A percentile compares a stretch with the other conserved stretches of the same genome.
Evolutionary conservation across 169 alveolate genomes (phyloP).

Genomic region (Cryptosporidium canis): DNA sequence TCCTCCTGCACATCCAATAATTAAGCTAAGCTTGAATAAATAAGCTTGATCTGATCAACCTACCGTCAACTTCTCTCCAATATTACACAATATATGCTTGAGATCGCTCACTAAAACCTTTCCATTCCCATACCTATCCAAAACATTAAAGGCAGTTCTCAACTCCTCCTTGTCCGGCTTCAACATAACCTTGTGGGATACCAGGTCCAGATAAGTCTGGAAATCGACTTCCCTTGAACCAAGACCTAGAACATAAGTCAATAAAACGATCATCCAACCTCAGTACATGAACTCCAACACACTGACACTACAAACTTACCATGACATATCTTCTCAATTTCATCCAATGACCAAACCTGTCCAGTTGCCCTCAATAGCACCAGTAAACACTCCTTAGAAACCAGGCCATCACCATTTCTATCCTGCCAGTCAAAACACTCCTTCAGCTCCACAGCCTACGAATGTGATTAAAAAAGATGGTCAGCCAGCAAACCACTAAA

Average conservation of each 20-base stretch:
- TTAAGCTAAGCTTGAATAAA: not conserved
- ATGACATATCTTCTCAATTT: conserved; percentile 48
- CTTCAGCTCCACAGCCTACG: conserved; percentile 39
- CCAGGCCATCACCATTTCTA: conserved; percentile 59
- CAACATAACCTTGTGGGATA: conserved; percentile 44
- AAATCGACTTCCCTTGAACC: conserved; percentile 54
- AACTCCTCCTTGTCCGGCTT: conserved; percentile 50
- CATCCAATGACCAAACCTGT: conserved; percentile 59
- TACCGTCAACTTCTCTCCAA: conserved; percentile 50
- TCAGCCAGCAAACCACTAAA: not conserved
- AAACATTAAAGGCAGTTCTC: conserved; percentile 44
- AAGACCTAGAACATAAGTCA: not conserved
- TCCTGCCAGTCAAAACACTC: conserved; percentile 72
- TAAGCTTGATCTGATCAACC: not conserved
- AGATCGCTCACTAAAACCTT: conserved; percentile 56
- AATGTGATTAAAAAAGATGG: not conserved
- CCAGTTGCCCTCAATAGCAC: conserved; percentile 52
- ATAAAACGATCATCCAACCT: too few relatives aligned
- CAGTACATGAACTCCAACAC: too few relatives aligned
- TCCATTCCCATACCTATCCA: conserved; percentile 57
- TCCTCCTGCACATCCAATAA: conserved; percentile 21
- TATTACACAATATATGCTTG: conserved; percentile 44
- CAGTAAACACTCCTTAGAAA: conserved; percentile 36
- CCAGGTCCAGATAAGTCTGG: conserved; percentile 39
- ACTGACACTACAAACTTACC: too few relatives aligned